Evolutionary conservation across 1,284 basidiomycete species (phyloP), one percentile per base, ranked within the genome.

Genomic region (Microbotryum scabiosae): DNA sequence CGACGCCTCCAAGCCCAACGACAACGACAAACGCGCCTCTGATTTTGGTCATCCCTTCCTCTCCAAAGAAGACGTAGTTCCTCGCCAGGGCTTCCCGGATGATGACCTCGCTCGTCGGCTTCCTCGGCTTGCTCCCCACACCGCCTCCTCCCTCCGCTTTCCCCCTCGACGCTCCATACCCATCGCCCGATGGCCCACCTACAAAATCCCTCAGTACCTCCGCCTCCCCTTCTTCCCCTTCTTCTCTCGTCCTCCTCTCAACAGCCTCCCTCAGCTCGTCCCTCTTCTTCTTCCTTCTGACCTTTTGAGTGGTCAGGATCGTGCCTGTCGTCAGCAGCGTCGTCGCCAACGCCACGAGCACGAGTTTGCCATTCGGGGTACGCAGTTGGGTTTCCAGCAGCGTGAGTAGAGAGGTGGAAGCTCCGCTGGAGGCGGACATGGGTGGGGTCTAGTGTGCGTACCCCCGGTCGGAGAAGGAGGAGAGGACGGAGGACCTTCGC

Each of bases 1-100:
- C 67, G 8, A 99, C 96, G 6, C 96, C 96, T 60, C 96, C 96
- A 66, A 92, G 90, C 4, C 96, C 96, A 9, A 98, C 83, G 25
- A 98, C 80, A 23, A 91, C 89, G 4, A 97, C 91, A 21, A 81
- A 85, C 8, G 84, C 82, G 25, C 81, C 74, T 60, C 96, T 80
- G 49, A 98, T 81, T 70, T 83, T 84, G 14, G 77, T 73, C 90
- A 97, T 96, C 26, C 84, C 83, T 44, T 92, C 87, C 41, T 94
- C 89, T 0, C 91, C 91, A 53, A 98, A 86, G 77, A 98, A 97
- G 23, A 87, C 85, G 73, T 96, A 97, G 76, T 97, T 97, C 51
- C 96, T 80, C 7, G 92, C 87, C 45, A 98, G 81, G 76, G 97
- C 86, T 72, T 75, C 76, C 45, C 71, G 67, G 41, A 77, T 71